Evolutionary conservation across 768 basidiomycete genomes (phyloP).

Genomic region (Calvatia gigantea): DNA sequence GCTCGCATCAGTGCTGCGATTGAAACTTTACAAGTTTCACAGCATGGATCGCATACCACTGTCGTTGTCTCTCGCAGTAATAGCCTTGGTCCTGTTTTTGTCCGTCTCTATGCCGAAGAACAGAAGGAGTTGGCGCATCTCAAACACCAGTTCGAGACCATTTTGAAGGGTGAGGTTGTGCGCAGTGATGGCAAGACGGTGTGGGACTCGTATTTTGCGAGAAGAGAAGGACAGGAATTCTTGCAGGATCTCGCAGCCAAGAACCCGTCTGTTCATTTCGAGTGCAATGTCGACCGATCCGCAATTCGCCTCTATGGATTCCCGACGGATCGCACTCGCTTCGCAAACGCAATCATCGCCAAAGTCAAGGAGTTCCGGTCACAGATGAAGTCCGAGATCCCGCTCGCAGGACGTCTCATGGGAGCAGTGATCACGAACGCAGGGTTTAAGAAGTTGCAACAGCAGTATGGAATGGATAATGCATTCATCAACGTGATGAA

Average conservation of each 20-base stretch:
- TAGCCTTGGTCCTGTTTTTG: conserved; percentile 21
- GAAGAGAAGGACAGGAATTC: conserved; percentile 38
- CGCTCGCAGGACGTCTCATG: conserved; percentile 42
- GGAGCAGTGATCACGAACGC: conserved; percentile 39
- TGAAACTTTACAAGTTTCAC: conserved; percentile 34
- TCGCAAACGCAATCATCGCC: conserved; percentile 41
- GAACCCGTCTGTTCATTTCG: conserved; percentile 40
- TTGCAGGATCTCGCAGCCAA: conserved; percentile 38
- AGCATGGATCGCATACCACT: conserved; percentile 27
- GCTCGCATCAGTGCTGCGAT: conserved; percentile 42
- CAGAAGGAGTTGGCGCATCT: conserved; percentile 48
- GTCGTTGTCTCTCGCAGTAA: conserved; percentile 17
- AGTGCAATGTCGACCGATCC: conserved; percentile 35
- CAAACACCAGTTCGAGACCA: conserved; percentile 59
- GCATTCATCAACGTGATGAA: conserved; percentile 44
- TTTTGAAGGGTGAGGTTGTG: conserved; percentile 59
- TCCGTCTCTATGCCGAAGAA: conserved; percentile 51
- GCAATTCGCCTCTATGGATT: conserved; percentile 55
- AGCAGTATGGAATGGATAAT: conserved; percentile 54
- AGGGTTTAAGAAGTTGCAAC: conserved; percentile 42
- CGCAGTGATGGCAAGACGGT: conserved; percentile 44
- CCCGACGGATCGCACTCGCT: conserved; percentile 33
- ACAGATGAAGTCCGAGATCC: conserved; percentile 39
- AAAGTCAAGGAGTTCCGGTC: conserved; percentile 42
- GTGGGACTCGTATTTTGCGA: conserved; percentile 66